Conservation (phyloP, 176 grass and related monocot species). For the Bolboschoenus planiculmis region DNA sequence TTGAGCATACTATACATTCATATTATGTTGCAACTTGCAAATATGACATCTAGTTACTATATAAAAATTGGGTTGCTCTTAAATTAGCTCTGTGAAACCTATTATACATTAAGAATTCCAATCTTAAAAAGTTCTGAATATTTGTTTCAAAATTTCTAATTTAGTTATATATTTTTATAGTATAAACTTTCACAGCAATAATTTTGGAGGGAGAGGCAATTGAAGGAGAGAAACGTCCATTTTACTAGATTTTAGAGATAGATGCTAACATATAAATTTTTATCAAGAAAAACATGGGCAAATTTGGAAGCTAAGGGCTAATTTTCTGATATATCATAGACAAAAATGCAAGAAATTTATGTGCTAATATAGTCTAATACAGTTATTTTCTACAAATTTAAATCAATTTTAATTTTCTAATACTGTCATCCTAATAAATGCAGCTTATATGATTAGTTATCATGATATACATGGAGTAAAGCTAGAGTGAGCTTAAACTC, state of each 20-base stretch:
- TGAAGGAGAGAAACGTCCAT: background rate
- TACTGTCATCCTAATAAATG: background rate
- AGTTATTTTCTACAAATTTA: background rate
- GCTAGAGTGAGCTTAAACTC: too few relatives aligned
- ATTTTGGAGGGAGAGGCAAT: background rate
- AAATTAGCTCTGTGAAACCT: conserved; percentile 14
- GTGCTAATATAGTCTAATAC: background rate
- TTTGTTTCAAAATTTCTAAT: background rate
- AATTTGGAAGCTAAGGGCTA: background rate
- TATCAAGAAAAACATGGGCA: background rate
- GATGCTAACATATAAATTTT: background rate
- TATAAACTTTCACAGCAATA: background rate
- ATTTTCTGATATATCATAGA: background rate
- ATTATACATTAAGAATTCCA: conserved; percentile 4
- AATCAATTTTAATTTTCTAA: background rate
- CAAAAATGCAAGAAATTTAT: background rate
- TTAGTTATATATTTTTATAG: background rate
- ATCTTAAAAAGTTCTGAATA: background rate
- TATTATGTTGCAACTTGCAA: too few relatives aligned
- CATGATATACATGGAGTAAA: too few relatives aligned
- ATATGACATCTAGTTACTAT: background rate
- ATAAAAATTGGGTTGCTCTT: background rate
- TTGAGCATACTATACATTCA: too few relatives aligned
- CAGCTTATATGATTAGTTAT: too few relatives aligned
- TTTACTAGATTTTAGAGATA: background rate